phyloP scores from a whole-genome alignment of 2,329 filamentous ascomycete genomes.

The Arthrobotrys megalospora region DNA sequence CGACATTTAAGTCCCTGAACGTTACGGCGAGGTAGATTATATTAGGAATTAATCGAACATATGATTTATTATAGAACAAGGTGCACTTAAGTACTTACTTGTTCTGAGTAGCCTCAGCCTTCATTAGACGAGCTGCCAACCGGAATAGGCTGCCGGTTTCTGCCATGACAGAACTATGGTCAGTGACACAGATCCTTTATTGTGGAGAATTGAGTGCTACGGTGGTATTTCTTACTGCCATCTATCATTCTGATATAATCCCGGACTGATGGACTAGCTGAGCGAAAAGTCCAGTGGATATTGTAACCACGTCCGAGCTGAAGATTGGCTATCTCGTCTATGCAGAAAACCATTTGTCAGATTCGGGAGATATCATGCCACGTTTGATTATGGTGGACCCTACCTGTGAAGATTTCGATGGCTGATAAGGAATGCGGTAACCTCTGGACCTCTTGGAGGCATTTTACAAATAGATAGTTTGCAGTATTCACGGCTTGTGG shows the following conservation, averaged over 20 bases:
- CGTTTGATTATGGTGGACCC: not conserved
- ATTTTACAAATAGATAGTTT: conserved; percentile 35
- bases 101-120: conserved; percentile 26
- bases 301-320: conserved; percentile 26
- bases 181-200: not conserved
- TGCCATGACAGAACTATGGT: not conserved
- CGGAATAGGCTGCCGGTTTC: conserved; percentile 40
- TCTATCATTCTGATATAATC: conserved; percentile 42
- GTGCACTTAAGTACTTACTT: conserved; percentile 11
- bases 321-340: conserved; percentile 29
- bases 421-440: conserved; percentile 22
- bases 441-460: conserved; percentile 22
- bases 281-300: conserved; percentile 17
- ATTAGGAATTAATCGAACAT: not conserved
- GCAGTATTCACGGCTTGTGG: conserved; percentile 30
- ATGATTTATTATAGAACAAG: not conserved
- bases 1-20: conserved; percentile 14
- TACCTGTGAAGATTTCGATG: conserved; percentile 28
- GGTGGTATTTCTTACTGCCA: conserved; percentile 37
- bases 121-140: conserved; percentile 29
- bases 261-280: conserved; percentile 14
- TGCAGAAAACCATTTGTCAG: not conserved
- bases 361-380: not conserved
- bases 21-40: not conserved
- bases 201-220: not conserved